Evolutionary conservation across 1,284 basidiomycete species (phyloP).

Genomic region (Cryptococcus sp.): DNA sequence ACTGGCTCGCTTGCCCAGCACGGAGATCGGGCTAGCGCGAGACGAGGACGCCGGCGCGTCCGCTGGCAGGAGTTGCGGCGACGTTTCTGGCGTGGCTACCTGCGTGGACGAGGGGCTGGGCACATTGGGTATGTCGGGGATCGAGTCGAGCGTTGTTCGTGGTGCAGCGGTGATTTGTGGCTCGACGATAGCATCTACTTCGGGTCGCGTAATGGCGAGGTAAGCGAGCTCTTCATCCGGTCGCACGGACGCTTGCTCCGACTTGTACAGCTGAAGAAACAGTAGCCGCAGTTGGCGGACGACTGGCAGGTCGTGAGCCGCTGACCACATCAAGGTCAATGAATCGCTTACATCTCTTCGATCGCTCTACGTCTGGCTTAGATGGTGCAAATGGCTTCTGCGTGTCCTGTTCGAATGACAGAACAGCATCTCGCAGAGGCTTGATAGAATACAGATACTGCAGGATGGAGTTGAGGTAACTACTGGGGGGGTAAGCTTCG

Average conservation of each 20-base stretch:
- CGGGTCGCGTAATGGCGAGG: constrained; percentile 48
- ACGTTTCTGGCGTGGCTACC: constrained; percentile 26
- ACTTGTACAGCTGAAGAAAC: constrained; percentile 46
- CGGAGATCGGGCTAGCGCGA: constrained; percentile 9
- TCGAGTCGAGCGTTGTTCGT: constrained; percentile 17
- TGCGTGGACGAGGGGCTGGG: constrained; percentile 34
- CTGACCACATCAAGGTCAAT: neutral
- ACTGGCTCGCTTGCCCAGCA: constrained; percentile 46
- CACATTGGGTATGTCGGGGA: constrained; percentile 26
- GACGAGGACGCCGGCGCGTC: constrained; percentile 9
- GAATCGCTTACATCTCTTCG: constrained; percentile 36
- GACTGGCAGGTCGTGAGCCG: constrained; percentile 27
- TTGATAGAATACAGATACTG: constrained; percentile 52
- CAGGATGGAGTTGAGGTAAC: constrained; percentile 52
- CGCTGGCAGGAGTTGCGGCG: constrained; percentile 7
- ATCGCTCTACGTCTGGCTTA: constrained; percentile 41
- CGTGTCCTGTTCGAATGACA: constrained; percentile 35
- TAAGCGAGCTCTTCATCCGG: constrained; percentile 52
- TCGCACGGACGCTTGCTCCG: constrained; percentile 39
- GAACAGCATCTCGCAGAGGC: constrained; percentile 47
- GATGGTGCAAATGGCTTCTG: constrained; percentile 1
- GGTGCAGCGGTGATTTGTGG: constrained; percentile 10
- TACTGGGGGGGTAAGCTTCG: constrained; percentile 8
- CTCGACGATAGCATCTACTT: constrained; percentile 34
- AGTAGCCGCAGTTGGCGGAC: constrained; percentile 44